Conservation (phyloP, 495 filamentous ascomycete genomes). For the Pseudoneurospora amorphoporcata region DNA sequence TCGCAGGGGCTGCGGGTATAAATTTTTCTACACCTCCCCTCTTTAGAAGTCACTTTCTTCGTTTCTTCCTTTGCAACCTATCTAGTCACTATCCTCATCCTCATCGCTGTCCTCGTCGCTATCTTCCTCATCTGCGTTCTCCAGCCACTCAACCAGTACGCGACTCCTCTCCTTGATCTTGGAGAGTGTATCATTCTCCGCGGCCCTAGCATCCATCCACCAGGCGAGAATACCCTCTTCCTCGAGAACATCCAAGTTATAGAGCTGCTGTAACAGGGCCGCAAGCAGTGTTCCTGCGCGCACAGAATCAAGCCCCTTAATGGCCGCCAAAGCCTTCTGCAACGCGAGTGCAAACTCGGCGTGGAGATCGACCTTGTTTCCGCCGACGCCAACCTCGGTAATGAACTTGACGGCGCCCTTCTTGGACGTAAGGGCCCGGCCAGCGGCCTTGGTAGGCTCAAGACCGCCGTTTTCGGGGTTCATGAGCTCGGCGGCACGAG, state of each 20-base stretch:
- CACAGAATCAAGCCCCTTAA: slow-evolving; percentile 38
- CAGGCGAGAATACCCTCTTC: slow-evolving; percentile 81
- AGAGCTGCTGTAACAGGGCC: slow-evolving; percentile 67
- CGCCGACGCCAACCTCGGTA: slow-evolving; percentile 40
- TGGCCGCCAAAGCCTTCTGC: slow-evolving; percentile 63
- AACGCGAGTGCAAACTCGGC: slow-evolving; percentile 73
- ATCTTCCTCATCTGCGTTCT: slow-evolving; percentile 71
- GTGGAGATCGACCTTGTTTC: slow-evolving; percentile 46
- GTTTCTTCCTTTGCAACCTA: not conserved
- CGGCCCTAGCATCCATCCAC: slow-evolving; percentile 68
- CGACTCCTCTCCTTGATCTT: slow-evolving; percentile 60
- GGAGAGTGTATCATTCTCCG: slow-evolving; percentile 52
- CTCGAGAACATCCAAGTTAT: slow-evolving; percentile 75
- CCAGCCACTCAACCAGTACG: slow-evolving; percentile 78
- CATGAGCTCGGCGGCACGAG: slow-evolving; percentile 64
- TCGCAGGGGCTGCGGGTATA: not conserved
- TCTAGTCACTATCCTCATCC: slow-evolving; percentile 20
- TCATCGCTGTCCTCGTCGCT: slow-evolving; percentile 62
- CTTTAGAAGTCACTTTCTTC: not conserved
- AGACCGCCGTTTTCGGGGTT: slow-evolving; percentile 40
- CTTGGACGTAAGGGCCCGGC: slow-evolving; percentile 39
- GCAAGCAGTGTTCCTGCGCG: slow-evolving; percentile 55
- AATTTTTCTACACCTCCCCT: not conserved
- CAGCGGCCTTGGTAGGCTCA: slow-evolving; percentile 55
- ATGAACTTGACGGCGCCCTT: slow-evolving; percentile 41